Base-by-base conservation (phyloP, 2,329 filamentous ascomycete genomes). In the Dryadomyces sulphureus region DNA sequence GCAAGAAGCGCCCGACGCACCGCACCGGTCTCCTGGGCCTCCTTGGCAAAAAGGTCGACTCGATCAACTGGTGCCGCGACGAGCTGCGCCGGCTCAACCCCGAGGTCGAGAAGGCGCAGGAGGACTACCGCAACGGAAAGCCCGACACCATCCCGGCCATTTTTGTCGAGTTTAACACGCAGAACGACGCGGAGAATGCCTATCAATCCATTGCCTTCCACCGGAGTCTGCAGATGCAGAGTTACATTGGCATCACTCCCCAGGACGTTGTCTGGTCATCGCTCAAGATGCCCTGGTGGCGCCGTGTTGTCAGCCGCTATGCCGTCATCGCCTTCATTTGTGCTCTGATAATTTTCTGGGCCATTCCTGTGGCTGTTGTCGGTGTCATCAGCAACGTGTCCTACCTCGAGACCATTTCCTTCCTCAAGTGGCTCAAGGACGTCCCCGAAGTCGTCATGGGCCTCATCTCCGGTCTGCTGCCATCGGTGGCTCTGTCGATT, bases 191-290 rank as follows among this genome's bases (percentile, higher is more conserved):
- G 14, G 89, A 98, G 62, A 73, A 76, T 45, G 90, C 90, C 14
- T 90, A 78, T 60, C 92, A 98, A 61, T 80, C 84, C 21, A 71
- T 96, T 8, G 79, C 88, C 3, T 88, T 94, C 62, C 88, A 94
- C 62, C 79, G 86, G 48, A 82, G 85, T 30, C 68, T 94, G 34
- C 86, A 90, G 58, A 89, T 98, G 80, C 74, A 83, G 4, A 79
- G 87, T 21, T 86, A 84, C 56, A 84, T 93, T 45, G 90, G 90
- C 16, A 72, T 95, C 45, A 77, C 79, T 20, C 90, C 90, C 0
- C 68, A 70, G 16, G 89, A 96, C 57, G 72, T 98, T 21, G 79
- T 96, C 55, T 98, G 92, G 92, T 75, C 70, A 32, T 87, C 90
- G 47, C 68, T 98, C 40, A 75, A 76, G 32, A 82, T 96, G 56